Evolutionary conservation across 2,329 filamentous ascomycete species (phyloP), one percentile per base, ranked within the genome.

Genomic region (Aureobasidium pullulans): DNA sequence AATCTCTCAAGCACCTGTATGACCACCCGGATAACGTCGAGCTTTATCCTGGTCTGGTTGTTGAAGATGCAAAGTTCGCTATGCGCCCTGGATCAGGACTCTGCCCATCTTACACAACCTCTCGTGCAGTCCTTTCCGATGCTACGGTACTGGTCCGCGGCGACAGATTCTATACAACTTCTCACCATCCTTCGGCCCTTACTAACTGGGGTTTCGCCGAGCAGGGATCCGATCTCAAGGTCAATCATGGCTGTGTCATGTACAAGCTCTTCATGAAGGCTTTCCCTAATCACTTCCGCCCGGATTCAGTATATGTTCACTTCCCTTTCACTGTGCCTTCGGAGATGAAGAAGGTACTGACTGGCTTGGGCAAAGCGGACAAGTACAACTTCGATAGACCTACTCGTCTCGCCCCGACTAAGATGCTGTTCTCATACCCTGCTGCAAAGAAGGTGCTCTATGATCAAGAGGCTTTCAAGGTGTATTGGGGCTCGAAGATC

Each of bases 31-130:
- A 87, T 63, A 81, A 81, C 68, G 83, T 89, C 11, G 86, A 89
- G 67, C 75, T 89, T 6, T 89, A 89, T 66, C 85, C 86, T 0
- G 86, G 86, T 9, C 72, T 89, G 1, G 80, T 88, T 62, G 74
- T 81, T n/a, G 83, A 86, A 67, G 78, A 83, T 56, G 73, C 75
- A 32, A 84, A 84, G 66, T 74, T 76, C 0, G 72, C 74, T 0
- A 77, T 78, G 60, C 70, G 75, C 44, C 76, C 82, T 0, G 81
- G 82, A 2, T 78, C 76, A 56, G 81, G 81, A 16, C 75, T 82
- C 19, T 77, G 76, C 56, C 77, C 76, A 0, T 78, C 77, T 0
- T 84, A 79, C 66, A 81, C 81, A 0, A 76, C 81, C 7, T 79
- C 79, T 1, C 75, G 79, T 47, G 81, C 81, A 40, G 77, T 85